Conservation (phyloP, 1,284 basidiomycete species). For the Cutaneotrichosporon dermatis region DNA sequence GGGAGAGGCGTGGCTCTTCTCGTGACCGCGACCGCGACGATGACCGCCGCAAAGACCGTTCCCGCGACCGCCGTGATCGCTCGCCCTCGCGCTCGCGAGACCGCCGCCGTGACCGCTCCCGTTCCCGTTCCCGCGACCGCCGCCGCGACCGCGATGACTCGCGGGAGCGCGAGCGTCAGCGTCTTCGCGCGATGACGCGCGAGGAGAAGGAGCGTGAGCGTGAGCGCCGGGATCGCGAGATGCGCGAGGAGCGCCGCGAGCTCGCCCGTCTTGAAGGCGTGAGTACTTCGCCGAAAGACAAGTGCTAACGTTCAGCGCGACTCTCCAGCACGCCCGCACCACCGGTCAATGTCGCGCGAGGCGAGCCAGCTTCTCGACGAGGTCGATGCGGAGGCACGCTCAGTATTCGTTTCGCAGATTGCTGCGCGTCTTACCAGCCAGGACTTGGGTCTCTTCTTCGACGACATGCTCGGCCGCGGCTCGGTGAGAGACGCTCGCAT, state of each 20-base stretch:
- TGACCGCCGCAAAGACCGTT: constrained; percentile 21
- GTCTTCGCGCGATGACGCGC: constrained; percentile 30
- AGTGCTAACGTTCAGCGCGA: constrained; percentile 7
- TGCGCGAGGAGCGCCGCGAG: constrained; percentile 41
- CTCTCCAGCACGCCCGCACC: constrained; percentile 23
- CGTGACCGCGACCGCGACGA: constrained; percentile 20
- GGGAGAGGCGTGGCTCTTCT: constrained; percentile 22
- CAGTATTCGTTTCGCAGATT: constrained; percentile 96
- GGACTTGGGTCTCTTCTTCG: constrained; percentile 97
- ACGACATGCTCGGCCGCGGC: constrained; percentile 87
- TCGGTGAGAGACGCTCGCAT: constrained; percentile 92
- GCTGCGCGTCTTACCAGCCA: constrained; percentile 89
- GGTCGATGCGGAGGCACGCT: constrained; percentile 83
- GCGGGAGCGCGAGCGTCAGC: constrained; percentile 7
- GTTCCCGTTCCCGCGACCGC: constrained; percentile 3
- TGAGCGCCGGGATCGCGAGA: constrained; percentile 41
- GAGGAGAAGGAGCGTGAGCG: constrained; percentile 43
- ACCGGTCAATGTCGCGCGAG: constrained; percentile 66
- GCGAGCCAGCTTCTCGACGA: constrained; percentile 47
- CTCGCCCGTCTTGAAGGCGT: constrained; percentile 24
- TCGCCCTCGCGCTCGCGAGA: constrained; percentile 5
- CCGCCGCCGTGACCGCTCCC: constrained; percentile 4
- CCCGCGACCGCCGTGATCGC: constrained; percentile 11
- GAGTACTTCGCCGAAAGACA: background rate
- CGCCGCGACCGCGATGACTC: constrained; percentile 30